phyloP scores from a whole-genome alignment of 2,329 filamentous ascomycete species.

The Cordyceps farinosa region DNA sequence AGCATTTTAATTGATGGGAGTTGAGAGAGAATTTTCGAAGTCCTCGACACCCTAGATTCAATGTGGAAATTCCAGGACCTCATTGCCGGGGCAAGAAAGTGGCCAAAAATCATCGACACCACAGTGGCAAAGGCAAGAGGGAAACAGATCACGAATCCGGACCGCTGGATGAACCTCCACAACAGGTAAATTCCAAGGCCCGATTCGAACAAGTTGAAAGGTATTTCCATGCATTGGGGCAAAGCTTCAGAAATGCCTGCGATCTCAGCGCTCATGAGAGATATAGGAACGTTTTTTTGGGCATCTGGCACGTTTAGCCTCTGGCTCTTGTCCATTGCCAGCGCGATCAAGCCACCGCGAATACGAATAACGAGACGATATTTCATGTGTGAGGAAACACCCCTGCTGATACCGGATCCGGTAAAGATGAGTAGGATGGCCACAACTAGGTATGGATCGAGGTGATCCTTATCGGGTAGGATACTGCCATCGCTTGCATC shows the following conservation, averaged over 20 bases:
- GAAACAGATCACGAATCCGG: not conserved
- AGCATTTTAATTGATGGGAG: slow-evolving; percentile 9
- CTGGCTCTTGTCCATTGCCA: not conserved
- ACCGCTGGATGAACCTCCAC: not conserved
- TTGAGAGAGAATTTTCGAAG: not conserved
- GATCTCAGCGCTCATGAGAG: slow-evolving; percentile 6
- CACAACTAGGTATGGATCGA: not conserved
- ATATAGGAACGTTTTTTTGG: not conserved
- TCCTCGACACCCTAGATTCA: not conserved
- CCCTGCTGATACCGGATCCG: not conserved
- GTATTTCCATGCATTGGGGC: not conserved
- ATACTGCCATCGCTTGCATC: not conserved
- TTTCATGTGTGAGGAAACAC: not conserved
- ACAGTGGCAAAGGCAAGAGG: not conserved
- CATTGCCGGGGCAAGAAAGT: not conserved
- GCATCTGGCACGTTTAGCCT: not conserved
- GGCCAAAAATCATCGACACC: not conserved
- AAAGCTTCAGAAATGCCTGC: not conserved
- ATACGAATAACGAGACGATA: not conserved
- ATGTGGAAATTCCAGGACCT: not conserved
- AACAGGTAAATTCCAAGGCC: slow-evolving; percentile 2
- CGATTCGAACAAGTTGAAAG: not conserved
- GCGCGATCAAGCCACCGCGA: not conserved
- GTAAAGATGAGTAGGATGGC: not conserved
- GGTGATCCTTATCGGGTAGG: no score